These are phyloP conservation scores for Orobanche coerulescens DNA, from an alignment of 257 asterid genomes.

Conservation along the genomic window DNA sequence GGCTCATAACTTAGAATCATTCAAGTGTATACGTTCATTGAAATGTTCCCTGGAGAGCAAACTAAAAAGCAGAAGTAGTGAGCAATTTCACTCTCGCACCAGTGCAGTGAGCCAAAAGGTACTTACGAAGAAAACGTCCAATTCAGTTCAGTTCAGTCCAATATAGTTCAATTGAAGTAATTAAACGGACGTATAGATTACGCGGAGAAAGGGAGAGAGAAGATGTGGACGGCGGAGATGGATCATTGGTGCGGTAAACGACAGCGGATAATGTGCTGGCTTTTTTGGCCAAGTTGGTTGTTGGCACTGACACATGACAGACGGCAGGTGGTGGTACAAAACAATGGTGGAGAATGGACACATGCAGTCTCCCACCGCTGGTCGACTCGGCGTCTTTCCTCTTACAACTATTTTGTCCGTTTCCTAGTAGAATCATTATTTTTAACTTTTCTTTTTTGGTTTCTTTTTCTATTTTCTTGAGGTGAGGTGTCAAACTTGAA, in stretches of 20 bases:
- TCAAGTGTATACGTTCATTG: no score
- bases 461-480: neutral
- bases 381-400: slow-evolving; percentile 8
- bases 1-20: no score
- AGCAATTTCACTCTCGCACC: no score
- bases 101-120: no score
- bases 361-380: slow-evolving; percentile 4
- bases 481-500: no score
- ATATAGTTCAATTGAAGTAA: no score
- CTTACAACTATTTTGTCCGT: slow-evolving; percentile 6
- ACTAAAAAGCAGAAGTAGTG: no score
- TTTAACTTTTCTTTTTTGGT: neutral
- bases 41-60: no score
- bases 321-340: neutral
- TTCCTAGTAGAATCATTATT: neutral
- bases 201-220: neutral
- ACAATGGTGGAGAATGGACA: neutral
- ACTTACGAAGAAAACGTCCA: no score
- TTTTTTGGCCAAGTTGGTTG: neutral
- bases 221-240: slow-evolving; percentile 15
- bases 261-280: neutral
- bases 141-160: no score
- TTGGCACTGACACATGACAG: slow-evolving; percentile 16
- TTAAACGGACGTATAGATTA: neutral
- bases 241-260: neutral